Base-by-base conservation (phyloP, 169 alveolate species). In the Eimeria necatrix region DNA sequence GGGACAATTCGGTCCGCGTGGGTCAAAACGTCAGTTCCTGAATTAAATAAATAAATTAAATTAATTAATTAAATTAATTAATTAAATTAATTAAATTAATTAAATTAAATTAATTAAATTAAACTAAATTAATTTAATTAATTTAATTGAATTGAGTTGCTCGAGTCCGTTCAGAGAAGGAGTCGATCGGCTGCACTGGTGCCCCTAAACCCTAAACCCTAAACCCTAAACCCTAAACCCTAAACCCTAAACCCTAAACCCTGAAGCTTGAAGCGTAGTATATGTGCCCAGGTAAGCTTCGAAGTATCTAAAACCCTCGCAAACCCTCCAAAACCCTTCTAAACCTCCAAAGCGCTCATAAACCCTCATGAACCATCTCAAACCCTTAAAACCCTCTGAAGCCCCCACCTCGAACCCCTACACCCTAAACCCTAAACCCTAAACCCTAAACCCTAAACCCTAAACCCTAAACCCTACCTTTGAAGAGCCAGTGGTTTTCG, bases 401-500 rank as follows among this genome's bases (percentile, higher is more conserved):
- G 18, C 68, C 68, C 18, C 18, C 68, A 59, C 68, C 16, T 9
- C 70, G n/a, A 12, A 59, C 16, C 41, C 2, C 41, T 0, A 32
- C 0, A 32, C 3, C 41, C 3, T 2, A 32, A 32, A 32, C 41
- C 41, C 41, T 32, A 32, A 32, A 32, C 41, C 41, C 41, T 32
- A 32, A 32, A 32, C 41, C 41, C 41, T 32, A 32, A 32, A 32
- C 41, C 41, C 41, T 32, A 32, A 32, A 32, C 41, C 41, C 41
- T 32, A 32, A 32, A 32, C 41, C 41, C 41, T 32, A 32, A 32
- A 32, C 41, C 70, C 0, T 41, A 73, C 95, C 95, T 95, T 97
- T 96, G 96, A 97, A 97, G 16, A 97, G 97, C 98, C 98, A 97
- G 86, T 97, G 97, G 70, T 85, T 95, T 46, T 96, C 93, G 56